Evolutionary conservation across 2,329 filamentous ascomycete genomes (phyloP).

Genomic region (Penicillium sp.): DNA sequence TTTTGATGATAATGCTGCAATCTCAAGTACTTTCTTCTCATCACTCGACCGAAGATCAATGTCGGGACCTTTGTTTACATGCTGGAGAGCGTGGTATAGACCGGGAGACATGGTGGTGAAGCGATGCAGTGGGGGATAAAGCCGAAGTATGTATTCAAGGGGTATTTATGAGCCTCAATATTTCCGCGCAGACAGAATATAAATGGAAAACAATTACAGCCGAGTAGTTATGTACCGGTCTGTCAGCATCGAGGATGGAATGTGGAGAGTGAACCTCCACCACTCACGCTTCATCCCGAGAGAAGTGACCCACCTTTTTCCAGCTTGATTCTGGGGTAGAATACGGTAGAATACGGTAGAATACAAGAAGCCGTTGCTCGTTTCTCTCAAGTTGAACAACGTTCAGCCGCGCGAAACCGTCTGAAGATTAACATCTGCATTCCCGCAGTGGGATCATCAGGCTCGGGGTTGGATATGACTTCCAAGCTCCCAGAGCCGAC

Average conservation of each 20-base stretch:
- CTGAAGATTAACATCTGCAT: too few relatives aligned
- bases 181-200: background rate
- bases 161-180: background rate
- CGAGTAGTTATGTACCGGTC: too few relatives aligned
- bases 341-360: too few relatives aligned
- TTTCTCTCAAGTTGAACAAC: too few relatives aligned
- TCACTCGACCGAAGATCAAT: background rate
- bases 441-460: too few relatives aligned
- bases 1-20: conserved; percentile 1
- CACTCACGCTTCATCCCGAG: background rate
- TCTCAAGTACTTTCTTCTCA: background rate
- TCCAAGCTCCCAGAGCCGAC: too few relatives aligned
- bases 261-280: conserved; percentile 3
- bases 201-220: too few relatives aligned
- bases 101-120: background rate
- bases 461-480: too few relatives aligned
- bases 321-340: background rate
- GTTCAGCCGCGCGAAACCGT: too few relatives aligned
- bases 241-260: background rate
- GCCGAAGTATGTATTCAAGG: background rate
- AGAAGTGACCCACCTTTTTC: background rate
- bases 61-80: background rate
- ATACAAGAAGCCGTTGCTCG: too few relatives aligned
- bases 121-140: background rate
- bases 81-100: background rate